Evolutionary conservation across 2,329 filamentous ascomycete genomes (phyloP).

Genomic region (Apiospora kogelbergensis): DNA sequence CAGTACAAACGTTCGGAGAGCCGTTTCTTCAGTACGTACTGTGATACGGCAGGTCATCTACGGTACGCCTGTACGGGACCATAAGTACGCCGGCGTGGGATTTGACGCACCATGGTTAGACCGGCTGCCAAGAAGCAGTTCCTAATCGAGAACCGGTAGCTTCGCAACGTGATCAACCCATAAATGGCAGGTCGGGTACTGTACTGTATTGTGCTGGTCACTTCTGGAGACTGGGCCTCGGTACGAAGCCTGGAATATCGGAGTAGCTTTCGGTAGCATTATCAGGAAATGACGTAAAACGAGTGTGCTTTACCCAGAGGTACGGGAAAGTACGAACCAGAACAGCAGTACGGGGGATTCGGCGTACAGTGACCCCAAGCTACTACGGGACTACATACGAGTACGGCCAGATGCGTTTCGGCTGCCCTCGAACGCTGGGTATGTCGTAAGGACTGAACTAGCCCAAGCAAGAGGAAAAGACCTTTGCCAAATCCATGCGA

Average conservation of each 20-base stretch:
- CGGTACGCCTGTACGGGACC: not conserved
- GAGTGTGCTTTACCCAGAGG: too few relatives aligned
- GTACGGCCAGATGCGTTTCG: not conserved
- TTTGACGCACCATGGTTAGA: not conserved
- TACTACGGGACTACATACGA: not conserved
- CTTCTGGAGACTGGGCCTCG: too few relatives aligned
- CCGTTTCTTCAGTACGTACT: not conserved
- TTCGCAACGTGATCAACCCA: too few relatives aligned
- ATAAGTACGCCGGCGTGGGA: too few relatives aligned
- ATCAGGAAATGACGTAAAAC: not conserved
- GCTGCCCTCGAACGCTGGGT: not conserved
- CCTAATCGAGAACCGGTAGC: not conserved
- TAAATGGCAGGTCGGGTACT: not conserved
- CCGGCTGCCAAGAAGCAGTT: not conserved
- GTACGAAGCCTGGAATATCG: not conserved
- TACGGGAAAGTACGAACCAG: too few relatives aligned
- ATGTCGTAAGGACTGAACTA: not conserved
- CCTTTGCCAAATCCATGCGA: not conserved
- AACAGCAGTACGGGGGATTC: not conserved
- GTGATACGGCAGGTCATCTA: not conserved
- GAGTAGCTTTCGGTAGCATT: not conserved
- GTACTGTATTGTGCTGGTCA: not conserved
- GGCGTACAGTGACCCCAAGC: not conserved
- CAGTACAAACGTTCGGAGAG: not conserved
- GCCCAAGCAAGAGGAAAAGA: not conserved